phyloP scores from a whole-genome alignment of 768 basidiomycete genomes.

The Boletus eberwhitei region DNA sequence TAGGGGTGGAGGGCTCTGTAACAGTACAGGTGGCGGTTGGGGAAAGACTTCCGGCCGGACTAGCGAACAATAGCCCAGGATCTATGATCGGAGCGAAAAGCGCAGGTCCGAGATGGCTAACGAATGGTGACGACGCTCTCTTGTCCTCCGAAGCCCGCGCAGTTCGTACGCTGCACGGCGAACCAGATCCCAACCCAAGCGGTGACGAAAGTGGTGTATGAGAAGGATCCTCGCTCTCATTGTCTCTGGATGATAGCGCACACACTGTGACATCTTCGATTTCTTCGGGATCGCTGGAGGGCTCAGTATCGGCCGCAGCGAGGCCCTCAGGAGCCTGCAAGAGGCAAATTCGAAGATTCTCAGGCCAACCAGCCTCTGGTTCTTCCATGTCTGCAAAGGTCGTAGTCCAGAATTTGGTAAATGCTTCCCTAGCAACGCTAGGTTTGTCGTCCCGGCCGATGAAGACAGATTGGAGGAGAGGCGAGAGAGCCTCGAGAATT shows the following conservation, averaged over 20 bases:
- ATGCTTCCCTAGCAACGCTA: slow-evolving; percentile 43
- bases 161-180: slow-evolving; percentile 2
- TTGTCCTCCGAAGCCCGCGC: neutral
- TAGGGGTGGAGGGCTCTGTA: slow-evolving; percentile 30
- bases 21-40: neutral
- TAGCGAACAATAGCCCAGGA: slow-evolving; percentile 2
- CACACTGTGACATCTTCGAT: slow-evolving; percentile 11
- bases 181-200: neutral
- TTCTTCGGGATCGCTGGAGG: slow-evolving; percentile 26
- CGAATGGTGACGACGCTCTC: slow-evolving; percentile 15
- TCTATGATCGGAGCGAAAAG: slow-evolving; percentile 16
- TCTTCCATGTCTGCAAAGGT: slow-evolving; percentile 40
- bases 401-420: slow-evolving; percentile 59
- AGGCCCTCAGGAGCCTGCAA: neutral
- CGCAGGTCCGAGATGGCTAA: slow-evolving; percentile 30
- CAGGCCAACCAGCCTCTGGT: slow-evolving; percentile 55
- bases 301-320: slow-evolving; percentile 14
- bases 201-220: slow-evolving; percentile 12
- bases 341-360: slow-evolving; percentile 39
- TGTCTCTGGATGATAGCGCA: neutral
- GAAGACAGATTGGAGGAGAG: slow-evolving; percentile 59
- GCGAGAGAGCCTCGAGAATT: slow-evolving; percentile 45
- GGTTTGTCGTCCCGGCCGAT: slow-evolving; percentile 47
- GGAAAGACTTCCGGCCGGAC: slow-evolving; percentile 1
- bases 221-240: slow-evolving; percentile 4